Base-by-base conservation (phyloP, 768 basidiomycete species). In the Solioccasus polychromus region DNA sequence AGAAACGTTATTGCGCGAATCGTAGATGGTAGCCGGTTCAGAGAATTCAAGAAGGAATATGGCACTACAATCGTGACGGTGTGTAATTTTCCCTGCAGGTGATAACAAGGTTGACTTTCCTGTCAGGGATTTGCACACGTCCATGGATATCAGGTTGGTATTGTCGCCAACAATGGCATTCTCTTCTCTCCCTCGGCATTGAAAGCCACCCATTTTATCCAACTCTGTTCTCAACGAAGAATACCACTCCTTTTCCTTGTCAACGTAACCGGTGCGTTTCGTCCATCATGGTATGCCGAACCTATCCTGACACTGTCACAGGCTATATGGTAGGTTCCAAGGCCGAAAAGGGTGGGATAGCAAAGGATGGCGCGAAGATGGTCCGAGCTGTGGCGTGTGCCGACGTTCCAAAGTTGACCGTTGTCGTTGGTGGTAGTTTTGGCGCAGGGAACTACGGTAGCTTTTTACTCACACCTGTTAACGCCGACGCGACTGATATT, bases 261-360 rank as follows among this genome's bases (percentile, higher is more conserved):
- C 35, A 97, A 97, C 59, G 90, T 96, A n/a, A 91, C 91, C 3
- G 91, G 89, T 74, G 48, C 17, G 68, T 43, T 38, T 36, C 25
- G 3, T 23, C 12, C 29, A 15, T 25, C n/a, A 14, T 19, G 20
- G 19, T 10, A 20, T 24, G 5, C 11, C 4, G 7, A 9, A 30
- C 14, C 8, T 45, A 28, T 29, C 30, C 37, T 58, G 40, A 62
- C 6, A 28, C 14, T 30, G 34, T 20, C 19, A 34, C 72, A 85
- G 76, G 89, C 11, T 97, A 96, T 59, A 97, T 96, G 93, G 93
- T 97, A 4, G 93, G 93, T 5, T 92, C 89, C 5, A 94, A 93
- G 53, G 94, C 94, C 17, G 93, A 97, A 69, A 80, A 79, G 55
- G 92, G 91, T 3, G 93, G 93, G 0, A 97, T 97, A 53, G 92